phyloP scores from a whole-genome alignment of 2,329 filamentous ascomycete genomes.

The Dactylellina haptotyla region DNA sequence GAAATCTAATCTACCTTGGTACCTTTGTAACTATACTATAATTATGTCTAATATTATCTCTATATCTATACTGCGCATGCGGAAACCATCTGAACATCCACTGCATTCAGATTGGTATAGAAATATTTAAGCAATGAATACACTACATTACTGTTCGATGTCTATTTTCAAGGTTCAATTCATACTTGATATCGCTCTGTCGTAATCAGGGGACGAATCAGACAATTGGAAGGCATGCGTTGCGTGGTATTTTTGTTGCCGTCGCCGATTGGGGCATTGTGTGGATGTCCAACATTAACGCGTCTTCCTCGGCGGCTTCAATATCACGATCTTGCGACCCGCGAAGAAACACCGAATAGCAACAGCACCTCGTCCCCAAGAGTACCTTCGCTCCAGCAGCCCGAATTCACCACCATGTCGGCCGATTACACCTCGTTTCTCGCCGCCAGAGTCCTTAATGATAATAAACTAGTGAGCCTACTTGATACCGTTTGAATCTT shows the following conservation, averaged over 20 bases:
- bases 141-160: too few species aligned
- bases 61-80: too few species aligned
- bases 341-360: constrained; percentile 1
- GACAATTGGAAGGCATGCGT: background rate
- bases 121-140: too few species aligned
- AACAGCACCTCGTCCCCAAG: background rate
- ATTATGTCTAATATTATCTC: too few species aligned
- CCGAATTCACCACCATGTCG: constrained; percentile 21
- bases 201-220: too few species aligned
- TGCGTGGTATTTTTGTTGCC: constrained; percentile 15
- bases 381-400: background rate
- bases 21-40: too few species aligned
- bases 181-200: too few species aligned
- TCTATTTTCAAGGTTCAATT: too few species aligned
- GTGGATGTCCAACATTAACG: constrained; percentile 27
- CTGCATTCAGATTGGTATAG: too few species aligned
- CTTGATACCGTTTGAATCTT: background rate
- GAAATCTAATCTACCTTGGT: too few species aligned
- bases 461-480: constrained; percentile 38
- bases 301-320: constrained; percentile 36
- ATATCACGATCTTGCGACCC: constrained; percentile 3
- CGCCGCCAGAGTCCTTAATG: constrained; percentile 48
- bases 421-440: constrained; percentile 51
- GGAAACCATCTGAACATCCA: too few species aligned
- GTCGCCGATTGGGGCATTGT: constrained; percentile 20